Evolutionary conservation across 106 monocot genomes (phyloP).

Genomic region (Dioscorea zingiberensis): DNA sequence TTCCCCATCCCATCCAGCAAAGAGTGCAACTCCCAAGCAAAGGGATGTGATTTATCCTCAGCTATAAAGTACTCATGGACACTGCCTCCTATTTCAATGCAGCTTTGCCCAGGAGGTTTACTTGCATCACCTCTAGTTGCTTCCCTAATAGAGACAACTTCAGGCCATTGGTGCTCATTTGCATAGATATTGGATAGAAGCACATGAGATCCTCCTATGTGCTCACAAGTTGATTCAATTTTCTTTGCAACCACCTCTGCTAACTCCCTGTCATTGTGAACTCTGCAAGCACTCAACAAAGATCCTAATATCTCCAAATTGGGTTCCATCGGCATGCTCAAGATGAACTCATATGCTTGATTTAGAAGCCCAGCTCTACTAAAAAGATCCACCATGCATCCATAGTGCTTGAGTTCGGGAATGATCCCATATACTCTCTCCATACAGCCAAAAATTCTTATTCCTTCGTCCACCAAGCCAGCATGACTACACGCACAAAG

Average conservation of each 20-base stretch:
- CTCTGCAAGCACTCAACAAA: constrained; percentile 64
- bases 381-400: constrained; percentile 51
- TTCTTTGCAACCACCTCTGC: constrained; percentile 31
- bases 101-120: constrained; percentile 51
- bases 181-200: constrained; percentile 79
- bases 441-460: constrained; percentile 37
- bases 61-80: constrained; percentile 42
- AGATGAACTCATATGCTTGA: constrained; percentile 40
- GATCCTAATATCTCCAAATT: constrained; percentile 48
- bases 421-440: constrained; percentile 11
- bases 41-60: constrained; percentile 15
- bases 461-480: constrained; percentile 39
- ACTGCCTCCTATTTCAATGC: constrained; percentile 37
- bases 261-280: constrained; percentile 31
- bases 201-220: constrained; percentile 42
- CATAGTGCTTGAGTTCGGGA: constrained; percentile 45
- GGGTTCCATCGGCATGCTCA: constrained; percentile 45
- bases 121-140: constrained; percentile 9
- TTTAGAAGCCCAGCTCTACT: constrained; percentile 35
- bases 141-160: constrained; percentile 40
- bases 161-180: constrained; percentile 37
- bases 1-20: constrained; percentile 28
- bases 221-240: constrained; percentile 22
- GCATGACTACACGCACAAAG: constrained; percentile 57
- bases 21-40: constrained; percentile 16